Evolutionary conservation across 108 stramenopile species (phyloP).

Genomic region (Nitzschia putrida): DNA sequence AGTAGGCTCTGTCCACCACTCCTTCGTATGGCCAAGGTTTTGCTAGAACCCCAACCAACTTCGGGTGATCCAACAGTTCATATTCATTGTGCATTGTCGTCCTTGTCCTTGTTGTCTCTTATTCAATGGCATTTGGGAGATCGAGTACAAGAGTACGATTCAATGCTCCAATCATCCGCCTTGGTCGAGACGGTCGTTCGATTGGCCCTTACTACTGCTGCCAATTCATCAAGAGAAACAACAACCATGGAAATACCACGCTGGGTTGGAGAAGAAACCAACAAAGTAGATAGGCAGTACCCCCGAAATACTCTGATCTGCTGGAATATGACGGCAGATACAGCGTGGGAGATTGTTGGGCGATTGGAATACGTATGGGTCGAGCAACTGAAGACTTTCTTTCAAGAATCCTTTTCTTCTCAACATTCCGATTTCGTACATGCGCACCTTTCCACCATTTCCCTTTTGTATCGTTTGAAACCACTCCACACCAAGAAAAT

Average conservation of each 20-base stretch:
- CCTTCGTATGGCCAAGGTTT: too few relatives aligned
- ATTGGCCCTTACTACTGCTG: not conserved
- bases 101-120: constrained; percentile 26
- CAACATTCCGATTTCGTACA: not conserved
- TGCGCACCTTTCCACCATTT: not conserved
- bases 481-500: too few relatives aligned
- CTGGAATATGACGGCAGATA: constrained; percentile 15
- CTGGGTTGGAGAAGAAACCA: constrained; percentile 10
- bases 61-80: not conserved
- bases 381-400: not conserved
- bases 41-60: too few relatives aligned
- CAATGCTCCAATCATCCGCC: constrained; percentile 17
- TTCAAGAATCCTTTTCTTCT: not conserved
- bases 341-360: constrained; percentile 12
- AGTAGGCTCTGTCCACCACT: too few relatives aligned
- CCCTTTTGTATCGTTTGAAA: not conserved
- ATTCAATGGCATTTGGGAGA: constrained; percentile 9
- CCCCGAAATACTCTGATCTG: constrained; percentile 8
- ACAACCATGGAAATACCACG: not conserved
- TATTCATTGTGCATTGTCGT: constrained; percentile 16
- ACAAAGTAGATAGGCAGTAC: not conserved
- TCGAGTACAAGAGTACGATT: constrained; percentile 11
- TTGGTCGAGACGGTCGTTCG: constrained; percentile 27
- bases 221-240: not conserved
- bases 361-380: constrained; percentile 1